Evolutionary conservation across 169 alveolate species (phyloP).

Genomic region (Cryptosporidium meleagridis): DNA sequence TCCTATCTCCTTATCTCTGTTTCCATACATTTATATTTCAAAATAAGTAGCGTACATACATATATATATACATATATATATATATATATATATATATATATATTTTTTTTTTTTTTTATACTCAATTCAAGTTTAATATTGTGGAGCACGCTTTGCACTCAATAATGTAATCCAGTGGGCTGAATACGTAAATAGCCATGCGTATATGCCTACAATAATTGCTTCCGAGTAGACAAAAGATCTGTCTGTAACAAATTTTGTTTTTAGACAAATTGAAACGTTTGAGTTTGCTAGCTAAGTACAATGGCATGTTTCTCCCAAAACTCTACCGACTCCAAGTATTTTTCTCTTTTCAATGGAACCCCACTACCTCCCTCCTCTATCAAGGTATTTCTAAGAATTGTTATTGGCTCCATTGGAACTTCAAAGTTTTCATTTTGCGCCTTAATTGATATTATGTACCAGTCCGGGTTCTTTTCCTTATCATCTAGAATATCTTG

Average conservation of each 20-base stretch:
- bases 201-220: slow-evolving; percentile 29
- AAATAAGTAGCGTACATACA: background rate
- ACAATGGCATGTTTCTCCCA: slow-evolving; percentile 94
- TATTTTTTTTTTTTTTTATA: background rate
- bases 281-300: background rate
- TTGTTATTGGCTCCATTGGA: slow-evolving; percentile 98
- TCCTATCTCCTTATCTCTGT: background rate
- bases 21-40: background rate
- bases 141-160: background rate
- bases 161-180: slow-evolving; percentile 5
- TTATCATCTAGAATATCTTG: slow-evolving; percentile 41
- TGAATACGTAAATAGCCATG: slow-evolving; percentile 42
- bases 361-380: slow-evolving; percentile 99
- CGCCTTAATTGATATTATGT: slow-evolving; percentile 88
- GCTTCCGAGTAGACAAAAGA: background rate
- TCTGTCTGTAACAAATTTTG: background rate
- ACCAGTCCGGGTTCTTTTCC: slow-evolving; percentile 88
- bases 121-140: background rate
- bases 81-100: too few relatives aligned
- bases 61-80: background rate
- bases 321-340: slow-evolving; percentile 92
- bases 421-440: slow-evolving; percentile 89
- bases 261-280: too few relatives aligned
- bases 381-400: slow-evolving; percentile 95
- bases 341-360: slow-evolving; percentile 90